A percentile compares a stretch with the other conserved stretches of the same genome.
Conservation (phyloP, 257 asterid genomes). For the Echites panduratus region DNA sequence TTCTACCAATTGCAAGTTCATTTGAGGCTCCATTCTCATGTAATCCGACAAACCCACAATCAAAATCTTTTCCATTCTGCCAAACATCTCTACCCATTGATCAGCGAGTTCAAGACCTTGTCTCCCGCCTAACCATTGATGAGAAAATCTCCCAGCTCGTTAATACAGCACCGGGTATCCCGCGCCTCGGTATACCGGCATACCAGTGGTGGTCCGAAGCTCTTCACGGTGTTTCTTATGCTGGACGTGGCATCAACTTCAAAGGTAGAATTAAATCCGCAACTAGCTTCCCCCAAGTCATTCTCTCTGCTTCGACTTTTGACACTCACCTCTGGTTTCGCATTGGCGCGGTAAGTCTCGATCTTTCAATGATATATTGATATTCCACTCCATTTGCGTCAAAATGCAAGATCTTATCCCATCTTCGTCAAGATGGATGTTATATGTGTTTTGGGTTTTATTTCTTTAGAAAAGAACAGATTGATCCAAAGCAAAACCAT, state of each 20-base stretch:
- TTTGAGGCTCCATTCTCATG: slow-evolving; percentile 52
- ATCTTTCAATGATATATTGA: no score
- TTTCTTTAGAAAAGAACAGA: no score
- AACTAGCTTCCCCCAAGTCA: slow-evolving; percentile 88
- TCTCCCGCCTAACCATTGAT: slow-evolving; percentile 67
- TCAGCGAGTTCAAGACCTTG: slow-evolving; percentile 54
- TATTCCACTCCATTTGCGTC: no score
- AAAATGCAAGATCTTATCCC: no score
- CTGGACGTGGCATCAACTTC: slow-evolving; percentile 54
- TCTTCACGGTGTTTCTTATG: slow-evolving; percentile 72
- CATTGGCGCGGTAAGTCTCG: slow-evolving; percentile 54
- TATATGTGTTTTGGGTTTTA: no score
- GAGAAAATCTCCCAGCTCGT: slow-evolving; percentile 84
- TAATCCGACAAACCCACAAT: slow-evolving; percentile 33
- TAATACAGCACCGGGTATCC: slow-evolving; percentile 61
- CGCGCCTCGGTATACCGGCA: slow-evolving; percentile 71
- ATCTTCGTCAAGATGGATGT: no score
- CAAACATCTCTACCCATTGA: slow-evolving; percentile 41
- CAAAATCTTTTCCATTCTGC: slow-evolving; percentile 54
- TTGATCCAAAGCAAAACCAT: no score
- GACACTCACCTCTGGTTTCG: slow-evolving; percentile 76
- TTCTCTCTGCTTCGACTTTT: slow-evolving; percentile 79
- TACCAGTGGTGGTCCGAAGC: slow-evolving; percentile 98
- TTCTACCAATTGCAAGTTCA: slow-evolving; percentile 18
- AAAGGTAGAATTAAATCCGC: slow-evolving; percentile 46